Percentiles rank a stretch among this genome's conserved stretches.
Evolutionary conservation across 257 asterid genomes (phyloP).

Genomic region (Dorcoceras hygrometricum): DNA sequence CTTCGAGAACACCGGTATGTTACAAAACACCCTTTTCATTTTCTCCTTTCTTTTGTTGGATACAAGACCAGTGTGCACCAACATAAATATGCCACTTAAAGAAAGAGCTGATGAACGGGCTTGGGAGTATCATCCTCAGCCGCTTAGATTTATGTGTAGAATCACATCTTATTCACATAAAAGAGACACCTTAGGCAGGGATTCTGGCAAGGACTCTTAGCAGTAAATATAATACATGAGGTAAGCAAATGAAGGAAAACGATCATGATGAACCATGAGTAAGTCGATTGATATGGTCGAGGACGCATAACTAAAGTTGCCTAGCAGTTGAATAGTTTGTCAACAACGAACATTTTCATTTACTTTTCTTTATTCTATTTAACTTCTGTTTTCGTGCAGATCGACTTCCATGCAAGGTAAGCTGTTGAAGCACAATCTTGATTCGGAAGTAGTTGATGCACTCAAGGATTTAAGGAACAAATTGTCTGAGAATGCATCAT

Average conservation of each 20-base stretch:
- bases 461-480: slow-evolving; percentile 87
- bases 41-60: background rate
- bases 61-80: no score
- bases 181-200: background rate
- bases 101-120: background rate
- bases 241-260: no score
- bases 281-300: no score
- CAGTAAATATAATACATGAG: no score
- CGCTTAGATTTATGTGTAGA: no score
- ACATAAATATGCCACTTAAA: no score
- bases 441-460: slow-evolving; percentile 78
- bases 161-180: no score
- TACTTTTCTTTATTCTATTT: background rate
- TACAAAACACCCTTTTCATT: background rate
- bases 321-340: no score
- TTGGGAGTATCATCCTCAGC: background rate
- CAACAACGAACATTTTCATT: no score
- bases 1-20: slow-evolving; percentile 71
- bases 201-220: background rate
- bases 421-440: slow-evolving; percentile 91
- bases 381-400: slow-evolving; percentile 35
- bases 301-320: no score
- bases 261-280: no score
- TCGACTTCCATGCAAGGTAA: slow-evolving; percentile 90
- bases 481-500: slow-evolving; percentile 47